Evolutionary conservation across 2,329 filamentous ascomycete species (phyloP), one percentile per base, ranked within the genome.

Genomic region (Didymella pomorum): DNA sequence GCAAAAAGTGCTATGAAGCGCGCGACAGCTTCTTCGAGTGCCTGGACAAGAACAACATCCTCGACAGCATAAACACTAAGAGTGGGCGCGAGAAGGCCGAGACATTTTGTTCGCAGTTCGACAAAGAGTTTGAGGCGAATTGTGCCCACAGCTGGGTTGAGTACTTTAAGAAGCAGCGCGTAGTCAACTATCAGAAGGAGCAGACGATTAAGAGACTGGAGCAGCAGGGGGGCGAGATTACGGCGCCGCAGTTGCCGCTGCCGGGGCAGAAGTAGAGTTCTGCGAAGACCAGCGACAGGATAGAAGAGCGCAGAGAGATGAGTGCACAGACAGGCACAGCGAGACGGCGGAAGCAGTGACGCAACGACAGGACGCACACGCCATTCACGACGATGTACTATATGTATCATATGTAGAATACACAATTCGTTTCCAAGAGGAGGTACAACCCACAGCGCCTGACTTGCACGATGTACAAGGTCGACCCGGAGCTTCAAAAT

Each of bases 121-220:
- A 87, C 50, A 79, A 78, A 52, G 84, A 82, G 57, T 96, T 98
- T 71, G 92, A 96, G 79, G 84, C 84, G 68, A 91, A 94, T 74
- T 99, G 95, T 78, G 92, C 93, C 18, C 85, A 83, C 58, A 93
- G 93, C 74, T 99, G 95, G 95, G 91, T 97, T 61, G 92, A 93
- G 79, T 98, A 99, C 79, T 99, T 99, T 80, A 97, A 98, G 83
- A 93, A 97, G 79, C 90, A 93, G 80, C 85, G 95, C 71, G 92
- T 98, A 33, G 94, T 96, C 79, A 95, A 99, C 69, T 85, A 91
- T 72, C 91, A 96, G 70, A 92, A 94, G 79, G 89, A 91, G 72
- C 83, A 88, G 79, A 90, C 92, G 23, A 75, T 77, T 62, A 76
- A 75, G 58, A 70, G 63, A 61, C 74, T 77, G 52, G 76, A 79